A percentile compares a stretch with the other conserved stretches of the same genome.
phyloP scores from a whole-genome alignment of 345 rosid species.

The Hibiscus mutabilis region DNA sequence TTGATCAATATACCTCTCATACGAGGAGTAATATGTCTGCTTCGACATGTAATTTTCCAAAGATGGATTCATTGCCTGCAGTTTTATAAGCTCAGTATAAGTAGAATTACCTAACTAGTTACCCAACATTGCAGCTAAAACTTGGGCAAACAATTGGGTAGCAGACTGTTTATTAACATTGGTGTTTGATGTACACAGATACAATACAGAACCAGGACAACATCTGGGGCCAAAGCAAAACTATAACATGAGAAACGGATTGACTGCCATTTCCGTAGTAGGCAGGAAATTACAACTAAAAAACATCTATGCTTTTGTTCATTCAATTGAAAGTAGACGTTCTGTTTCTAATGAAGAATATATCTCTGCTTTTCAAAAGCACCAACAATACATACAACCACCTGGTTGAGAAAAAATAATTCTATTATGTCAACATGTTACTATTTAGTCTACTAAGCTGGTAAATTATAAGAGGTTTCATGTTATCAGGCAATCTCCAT shows the following conservation, averaged over 20 bases:
- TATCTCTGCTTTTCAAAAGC: not conserved
- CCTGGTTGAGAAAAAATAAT: not conserved
- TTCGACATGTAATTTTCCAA: slow-evolving; percentile 50
- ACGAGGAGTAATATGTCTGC: slow-evolving; percentile 48
- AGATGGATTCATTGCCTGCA: slow-evolving; percentile 56
- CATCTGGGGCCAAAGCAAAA: not conserved
- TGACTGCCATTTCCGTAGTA: not conserved
- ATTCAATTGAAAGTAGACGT: not conserved
- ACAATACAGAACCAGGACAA: not conserved
- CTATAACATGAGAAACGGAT: not conserved
- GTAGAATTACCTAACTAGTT: slow-evolving; percentile 8
- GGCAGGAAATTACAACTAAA: not conserved
- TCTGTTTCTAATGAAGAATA: not conserved
- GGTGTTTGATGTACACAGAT: not conserved
- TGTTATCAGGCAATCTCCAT: not conserved
- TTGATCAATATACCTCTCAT: slow-evolving; percentile 85
- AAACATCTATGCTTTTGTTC: not conserved
- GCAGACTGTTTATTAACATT: not conserved
- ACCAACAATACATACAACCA: not conserved
- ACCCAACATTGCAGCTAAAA: not conserved
- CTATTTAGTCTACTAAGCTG: not conserved
- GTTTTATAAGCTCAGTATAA: slow-evolving; percentile 8
- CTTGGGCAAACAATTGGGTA: not conserved
- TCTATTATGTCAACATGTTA: not conserved
- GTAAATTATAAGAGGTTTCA: not conserved